These are phyloP conservation scores for Trichoderma sp. DNA, from an alignment of 2,329 filamentous ascomycete genomes.

Conservation along the genomic window DNA sequence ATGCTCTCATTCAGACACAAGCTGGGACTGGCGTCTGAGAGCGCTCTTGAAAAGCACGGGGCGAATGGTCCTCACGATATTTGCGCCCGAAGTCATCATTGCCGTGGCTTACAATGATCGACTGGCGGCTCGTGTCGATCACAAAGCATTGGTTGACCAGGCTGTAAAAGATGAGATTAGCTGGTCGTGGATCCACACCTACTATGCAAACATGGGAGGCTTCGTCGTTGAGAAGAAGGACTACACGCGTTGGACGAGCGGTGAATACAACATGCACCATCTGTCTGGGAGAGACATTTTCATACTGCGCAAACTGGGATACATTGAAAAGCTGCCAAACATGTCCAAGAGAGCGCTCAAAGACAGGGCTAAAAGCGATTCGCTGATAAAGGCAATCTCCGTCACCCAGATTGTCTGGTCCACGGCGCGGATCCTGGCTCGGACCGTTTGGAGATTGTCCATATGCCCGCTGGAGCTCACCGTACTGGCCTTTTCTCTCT, in stretches of 20 bases:
- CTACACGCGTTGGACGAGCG: fast-evolving
- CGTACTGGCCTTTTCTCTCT: neutral
- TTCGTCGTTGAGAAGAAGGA: neutral
- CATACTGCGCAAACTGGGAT: neutral
- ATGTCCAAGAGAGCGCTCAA: neutral
- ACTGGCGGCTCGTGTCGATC: neutral
- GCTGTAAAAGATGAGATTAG: neutral
- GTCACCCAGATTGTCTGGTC: neutral
- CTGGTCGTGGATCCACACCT: neutral
- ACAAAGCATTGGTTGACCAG: neutral
- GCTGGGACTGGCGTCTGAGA: neutral
- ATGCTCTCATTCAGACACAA: too few relatives aligned
- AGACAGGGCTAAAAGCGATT: neutral
- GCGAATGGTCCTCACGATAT: neutral
- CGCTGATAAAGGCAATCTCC: neutral
- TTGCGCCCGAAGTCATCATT: neutral
- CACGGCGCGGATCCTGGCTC: neutral
- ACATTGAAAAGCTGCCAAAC: neutral
- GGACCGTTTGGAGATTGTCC: neutral
- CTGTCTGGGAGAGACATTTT: neutral
- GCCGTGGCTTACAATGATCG: neutral
- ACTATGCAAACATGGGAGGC: slow-evolving; percentile 9
- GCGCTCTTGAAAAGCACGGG: neutral
- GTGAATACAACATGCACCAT: neutral
- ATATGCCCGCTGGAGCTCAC: neutral